Evolutionary conservation across 2,329 filamentous ascomycete genomes (phyloP), one percentile per base, ranked within the genome.

Genomic region (Capronia americana): DNA sequence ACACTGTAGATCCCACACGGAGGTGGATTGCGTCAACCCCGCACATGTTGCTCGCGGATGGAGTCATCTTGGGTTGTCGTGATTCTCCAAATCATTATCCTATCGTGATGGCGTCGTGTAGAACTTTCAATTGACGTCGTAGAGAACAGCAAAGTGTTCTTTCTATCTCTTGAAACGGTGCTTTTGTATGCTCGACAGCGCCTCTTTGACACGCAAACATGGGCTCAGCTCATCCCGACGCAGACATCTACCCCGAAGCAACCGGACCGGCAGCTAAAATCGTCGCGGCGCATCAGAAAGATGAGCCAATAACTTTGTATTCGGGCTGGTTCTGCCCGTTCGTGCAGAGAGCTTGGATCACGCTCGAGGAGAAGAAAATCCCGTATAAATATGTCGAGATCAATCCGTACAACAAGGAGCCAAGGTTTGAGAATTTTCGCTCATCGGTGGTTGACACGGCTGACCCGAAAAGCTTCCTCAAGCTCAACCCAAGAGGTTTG

Each of bases 381-480:
- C 85, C 86, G 17, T 89, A 93, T 75, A 88, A 93, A 78, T 92
- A 92, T 76, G 82, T 91, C 69, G 89, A 92, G 80, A 88, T 92
- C 66, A 92, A 93, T 76, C 91, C 91, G 0, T 93, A 93, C 80
- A 81, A 88, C 76, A 93, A 93, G 74, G 67, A 69, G n/a, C 66
- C 69, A 48, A 69, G 68, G 68, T 66, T 10, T 26, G 57, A 63
- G 54, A 5, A 20, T 30, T 44, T 44, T 17, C 17, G 20, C 23
- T 32, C 32, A 10, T 32, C n/a, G 1, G 14, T 4, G 24, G 17
- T 34, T 34, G 28, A 34, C 23, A 11, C 41, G 7, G 34, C 60
- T 57, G 12, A 63, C 38, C 17, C 6, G 23, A 38, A 44, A 26
- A 70, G 85, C 0, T 88, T 93, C 30, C 81, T 93, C 24, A 82